phyloP scores from a whole-genome alignment of 768 basidiomycete genomes.

The Auricularia cornea region DNA sequence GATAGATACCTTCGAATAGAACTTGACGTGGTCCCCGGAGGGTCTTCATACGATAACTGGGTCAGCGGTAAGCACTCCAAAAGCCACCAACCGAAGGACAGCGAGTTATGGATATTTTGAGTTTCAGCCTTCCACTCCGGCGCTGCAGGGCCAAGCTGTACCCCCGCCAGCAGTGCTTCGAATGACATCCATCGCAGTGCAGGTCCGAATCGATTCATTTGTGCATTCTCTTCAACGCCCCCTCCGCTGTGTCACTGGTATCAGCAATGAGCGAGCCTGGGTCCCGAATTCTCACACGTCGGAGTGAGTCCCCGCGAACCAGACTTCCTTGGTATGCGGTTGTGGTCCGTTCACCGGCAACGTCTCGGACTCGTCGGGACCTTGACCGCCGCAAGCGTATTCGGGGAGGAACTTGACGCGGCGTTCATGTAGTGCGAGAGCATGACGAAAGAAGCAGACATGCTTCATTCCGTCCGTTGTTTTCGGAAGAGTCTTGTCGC shows the following conservation, averaged over 20 bases:
- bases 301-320: conserved; percentile 34
- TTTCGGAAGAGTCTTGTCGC: conserved; percentile 23
- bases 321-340: conserved; percentile 30
- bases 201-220: conserved; percentile 7
- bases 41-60: no score
- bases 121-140: conserved; percentile 5
- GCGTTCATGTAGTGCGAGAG: no score
- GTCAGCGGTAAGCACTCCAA: neutral
- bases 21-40: no score
- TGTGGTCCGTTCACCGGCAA: conserved; percentile 17
- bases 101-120: neutral
- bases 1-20: no score
- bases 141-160: conserved; percentile 12
- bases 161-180: conserved; percentile 21
- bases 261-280: neutral
- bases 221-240: conserved; percentile 9
- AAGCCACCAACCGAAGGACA: neutral
- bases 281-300: conserved; percentile 25
- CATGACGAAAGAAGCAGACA: conserved; percentile 38
- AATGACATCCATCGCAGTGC: conserved; percentile 27
- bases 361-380: no score
- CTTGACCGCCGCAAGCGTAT: conserved; percentile 19
- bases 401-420: conserved; percentile 42
- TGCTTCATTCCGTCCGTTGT: conserved; percentile 24
- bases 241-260: conserved; percentile 12